A percentile compares a stretch with the other conserved stretches of the same genome.
These are phyloP conservation scores for Saccharomycopsis fermentans DNA, from an alignment of 805 yeast genomes.

Conservation along the genomic window DNA sequence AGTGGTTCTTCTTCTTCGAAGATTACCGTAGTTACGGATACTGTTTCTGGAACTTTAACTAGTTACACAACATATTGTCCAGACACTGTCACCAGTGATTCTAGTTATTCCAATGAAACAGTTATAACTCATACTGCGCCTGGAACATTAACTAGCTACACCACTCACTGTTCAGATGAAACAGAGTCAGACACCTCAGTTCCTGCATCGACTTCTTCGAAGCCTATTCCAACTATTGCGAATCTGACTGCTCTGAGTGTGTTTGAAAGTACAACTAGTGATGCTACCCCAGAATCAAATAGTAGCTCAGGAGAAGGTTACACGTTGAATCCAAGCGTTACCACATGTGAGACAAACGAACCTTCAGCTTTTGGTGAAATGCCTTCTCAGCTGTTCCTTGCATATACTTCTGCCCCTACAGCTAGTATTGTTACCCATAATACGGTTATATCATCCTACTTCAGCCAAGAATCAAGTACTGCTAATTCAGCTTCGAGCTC, in stretches of 20 bases:
- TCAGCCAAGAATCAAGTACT: background rate
- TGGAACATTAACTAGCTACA: conserved; percentile 10
- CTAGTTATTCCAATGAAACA: background rate
- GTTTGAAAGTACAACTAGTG: too few relatives aligned
- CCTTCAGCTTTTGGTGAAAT: background rate
- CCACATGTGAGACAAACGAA: background rate
- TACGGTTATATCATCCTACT: background rate
- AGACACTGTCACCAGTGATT: background rate
- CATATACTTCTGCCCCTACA: background rate
- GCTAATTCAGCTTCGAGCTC: background rate
- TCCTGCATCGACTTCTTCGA: background rate
- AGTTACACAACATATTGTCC: conserved; percentile 12
- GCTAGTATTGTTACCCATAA: background rate
- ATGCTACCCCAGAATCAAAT: background rate
- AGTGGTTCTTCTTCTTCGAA: background rate
- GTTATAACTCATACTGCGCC: conserved; percentile 1
- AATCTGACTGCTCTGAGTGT: too few relatives aligned
- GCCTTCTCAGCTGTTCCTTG: background rate
- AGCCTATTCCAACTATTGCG: too few relatives aligned
- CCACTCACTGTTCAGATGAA: conserved; percentile 4
- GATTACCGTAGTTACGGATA: background rate
- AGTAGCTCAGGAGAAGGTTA: background rate
- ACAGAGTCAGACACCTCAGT: background rate
- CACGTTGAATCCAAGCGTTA: background rate
- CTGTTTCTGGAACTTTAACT: conserved; percentile 6